Base-by-base conservation (phyloP, 2,329 filamentous ascomycete species). In the Colletotrichum navitas region DNA sequence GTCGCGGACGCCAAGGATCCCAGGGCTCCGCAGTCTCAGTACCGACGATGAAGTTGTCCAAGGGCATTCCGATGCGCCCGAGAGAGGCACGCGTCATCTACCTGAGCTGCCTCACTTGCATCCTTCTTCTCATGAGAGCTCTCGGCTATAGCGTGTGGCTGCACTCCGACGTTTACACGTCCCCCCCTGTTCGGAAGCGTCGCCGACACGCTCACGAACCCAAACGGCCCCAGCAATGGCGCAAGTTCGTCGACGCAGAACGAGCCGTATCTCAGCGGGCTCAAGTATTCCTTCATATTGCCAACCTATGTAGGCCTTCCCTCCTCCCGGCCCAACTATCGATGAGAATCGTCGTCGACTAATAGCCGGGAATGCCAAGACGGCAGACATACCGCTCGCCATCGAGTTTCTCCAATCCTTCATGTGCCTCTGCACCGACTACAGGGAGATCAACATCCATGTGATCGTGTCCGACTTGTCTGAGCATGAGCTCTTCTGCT, bases 381-480 rank as follows among this genome's bases (percentile, higher is more conserved):
- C 26, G 2, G 36, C 39, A n/a, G 65, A 71, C 7, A 59, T 71
- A 2, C 59, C 59, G 2, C 45, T 68, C 2, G 65, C 47, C 5
- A 55, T 68, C 18, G 47, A 68, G 1, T 71, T 71, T 24, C 36
- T 71, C 3, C 68, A 71, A 12, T 68, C 68, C 3, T 54, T 63
- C 11, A 60, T 68, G 59, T 71, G 68, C 6, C 68, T 68, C 16
- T 71, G 65, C 29, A 68, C 43, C 11, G 68, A 71, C n/a, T 36
- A 71, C 21, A n/a, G 34, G 5, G 59, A 71, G 29, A 49, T 71
- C 29, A 66, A 60, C 3, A 47, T 71, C 2, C 52, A 71, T 8
- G 45, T 64, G 1, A 43, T 71, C 10, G 65, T 68, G 1, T 68
- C 68, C 1, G 54, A 71, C 24, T 71, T 54, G 1, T 39, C 26